Base-by-base conservation (phyloP, 2,329 filamentous ascomycete genomes). In the Botrytis porri region DNA sequence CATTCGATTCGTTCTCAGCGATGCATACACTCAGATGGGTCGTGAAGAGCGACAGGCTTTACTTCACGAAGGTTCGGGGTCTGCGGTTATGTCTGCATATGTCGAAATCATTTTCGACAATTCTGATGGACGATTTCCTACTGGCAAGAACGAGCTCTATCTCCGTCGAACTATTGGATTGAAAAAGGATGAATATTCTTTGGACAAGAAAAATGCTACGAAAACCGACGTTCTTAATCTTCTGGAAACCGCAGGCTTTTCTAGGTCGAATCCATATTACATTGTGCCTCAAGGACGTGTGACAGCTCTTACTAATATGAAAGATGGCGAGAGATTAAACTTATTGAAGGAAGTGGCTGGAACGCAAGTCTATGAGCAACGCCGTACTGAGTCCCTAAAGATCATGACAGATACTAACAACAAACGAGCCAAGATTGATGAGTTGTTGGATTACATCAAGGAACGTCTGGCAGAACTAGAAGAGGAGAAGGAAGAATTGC, bases 51-150 rank as follows among this genome's bases (percentile, higher is more conserved):
- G 96, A 75, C 94, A 97, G 83, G 94, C 93, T 43, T 88, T 99
- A 51, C 88, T 99, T n/a, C 96, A 99, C 82, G 97, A 99, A 86
- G 97, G 97, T 59, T 97, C 96, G 6, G 97, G 96, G 51, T 97
- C 95, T 5, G 96, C 96, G 25, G 95, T 99, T 79, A 97, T 98
- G 93, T 97, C 95, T 65, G 97, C 96, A n/a, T 99, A 98, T 79
- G 97, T 99, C 74, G 96, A 99, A 83, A 93, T 99, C 79, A 97
- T 98, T 77, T 99, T 99, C 83, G 96, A 99, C 87, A 99, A 99
- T 81, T 93, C 89, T 79, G 95, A 99, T 81, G 94, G 97, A 78
- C 93, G 96, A 78, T 98, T 99, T 80, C 94, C 94, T 51, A 98
- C 94, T 16, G 93, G 93, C 77, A 96, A 94, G 80, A 92, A 94